Evolutionary conservation across 768 basidiomycete genomes (phyloP).

Genomic region (Rhodocollybia butyracea): DNA sequence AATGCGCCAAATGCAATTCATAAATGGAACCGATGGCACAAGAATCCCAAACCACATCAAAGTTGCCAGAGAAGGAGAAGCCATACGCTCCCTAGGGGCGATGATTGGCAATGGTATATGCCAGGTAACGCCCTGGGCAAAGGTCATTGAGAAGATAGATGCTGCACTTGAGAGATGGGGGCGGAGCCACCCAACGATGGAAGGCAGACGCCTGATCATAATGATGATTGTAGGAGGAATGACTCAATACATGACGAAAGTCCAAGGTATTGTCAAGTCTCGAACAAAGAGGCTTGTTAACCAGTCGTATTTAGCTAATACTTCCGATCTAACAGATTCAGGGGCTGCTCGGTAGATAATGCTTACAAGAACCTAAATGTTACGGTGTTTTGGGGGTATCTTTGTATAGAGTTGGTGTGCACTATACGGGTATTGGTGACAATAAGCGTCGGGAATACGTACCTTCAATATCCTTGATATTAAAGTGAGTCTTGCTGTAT

Average conservation of each 20-base stretch:
- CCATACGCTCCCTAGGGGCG: slow-evolving; percentile 28
- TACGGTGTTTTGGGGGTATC: no score
- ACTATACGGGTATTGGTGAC: no score
- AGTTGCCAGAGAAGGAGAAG: slow-evolving; percentile 25
- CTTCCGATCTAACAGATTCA: no score
- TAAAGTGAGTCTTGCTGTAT: no score
- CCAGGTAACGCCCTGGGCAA: slow-evolving; percentile 20
- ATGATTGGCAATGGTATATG: slow-evolving; percentile 26
- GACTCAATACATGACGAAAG: slow-evolving; percentile 31
- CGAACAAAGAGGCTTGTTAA: no score
- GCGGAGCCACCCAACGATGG: slow-evolving; percentile 23
- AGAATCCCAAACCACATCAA: slow-evolving; percentile 23
- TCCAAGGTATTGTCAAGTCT: slow-evolving; percentile 39
- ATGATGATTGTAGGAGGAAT: slow-evolving; percentile 25
- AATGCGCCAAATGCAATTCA: background rate
- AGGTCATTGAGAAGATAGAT: slow-evolving; percentile 23
- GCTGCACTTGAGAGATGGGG: slow-evolving; percentile 19
- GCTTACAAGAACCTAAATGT: no score
- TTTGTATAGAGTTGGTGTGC: no score
- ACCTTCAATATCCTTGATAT: no score
- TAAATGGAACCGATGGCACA: background rate
- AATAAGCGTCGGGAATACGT: no score
- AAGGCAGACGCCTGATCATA: slow-evolving; percentile 21
- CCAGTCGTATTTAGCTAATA: no score
- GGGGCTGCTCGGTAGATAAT: no score